Percentiles rank a stretch among this genome's conserved stretches.
These are phyloP conservation scores for Cordyceps cicadae DNA, from an alignment of 2,329 filamentous ascomycete genomes.

Conservation along the genomic window DNA sequence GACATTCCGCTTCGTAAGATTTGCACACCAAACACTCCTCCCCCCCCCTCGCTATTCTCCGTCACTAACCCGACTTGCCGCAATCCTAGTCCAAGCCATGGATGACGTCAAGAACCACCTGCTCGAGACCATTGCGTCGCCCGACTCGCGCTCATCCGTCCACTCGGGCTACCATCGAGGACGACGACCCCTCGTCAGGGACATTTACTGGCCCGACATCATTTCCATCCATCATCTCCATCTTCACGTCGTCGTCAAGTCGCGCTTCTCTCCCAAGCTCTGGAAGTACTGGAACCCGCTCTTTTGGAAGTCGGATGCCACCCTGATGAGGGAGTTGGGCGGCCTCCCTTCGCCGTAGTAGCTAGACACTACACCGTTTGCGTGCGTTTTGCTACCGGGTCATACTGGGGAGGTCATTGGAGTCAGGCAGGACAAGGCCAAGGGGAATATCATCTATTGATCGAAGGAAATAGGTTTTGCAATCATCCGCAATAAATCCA, in stretches of 20 bases:
- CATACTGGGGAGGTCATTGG: too few relatives aligned
- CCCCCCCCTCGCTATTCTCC: background rate
- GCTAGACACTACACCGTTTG: too few relatives aligned
- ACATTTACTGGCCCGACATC: slow-evolving; percentile 7
- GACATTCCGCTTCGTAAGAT: background rate
- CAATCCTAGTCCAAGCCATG: background rate
- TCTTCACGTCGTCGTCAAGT: slow-evolving; percentile 12
- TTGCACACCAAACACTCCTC: background rate
- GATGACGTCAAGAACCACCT: background rate
- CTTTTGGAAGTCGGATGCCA: slow-evolving; percentile 12
- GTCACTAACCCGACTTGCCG: background rate
- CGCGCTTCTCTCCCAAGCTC: background rate
- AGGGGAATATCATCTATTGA: too few relatives aligned
- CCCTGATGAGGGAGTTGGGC: slow-evolving; percentile 16
- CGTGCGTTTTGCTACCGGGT: too few relatives aligned
- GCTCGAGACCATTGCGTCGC: background rate
- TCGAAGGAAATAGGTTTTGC: too few relatives aligned
- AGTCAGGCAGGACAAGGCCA: too few relatives aligned
- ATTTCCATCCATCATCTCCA: slow-evolving; percentile 13
- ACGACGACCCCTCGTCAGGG: background rate
- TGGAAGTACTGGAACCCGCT: slow-evolving; percentile 13
- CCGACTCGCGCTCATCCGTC: background rate
- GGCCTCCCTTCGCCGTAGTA: background rate
- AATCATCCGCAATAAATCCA: too few relatives aligned
- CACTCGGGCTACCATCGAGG: background rate